Conservation (phyloP, 768 basidiomycete genomes). For the Russula virescens region DNA sequence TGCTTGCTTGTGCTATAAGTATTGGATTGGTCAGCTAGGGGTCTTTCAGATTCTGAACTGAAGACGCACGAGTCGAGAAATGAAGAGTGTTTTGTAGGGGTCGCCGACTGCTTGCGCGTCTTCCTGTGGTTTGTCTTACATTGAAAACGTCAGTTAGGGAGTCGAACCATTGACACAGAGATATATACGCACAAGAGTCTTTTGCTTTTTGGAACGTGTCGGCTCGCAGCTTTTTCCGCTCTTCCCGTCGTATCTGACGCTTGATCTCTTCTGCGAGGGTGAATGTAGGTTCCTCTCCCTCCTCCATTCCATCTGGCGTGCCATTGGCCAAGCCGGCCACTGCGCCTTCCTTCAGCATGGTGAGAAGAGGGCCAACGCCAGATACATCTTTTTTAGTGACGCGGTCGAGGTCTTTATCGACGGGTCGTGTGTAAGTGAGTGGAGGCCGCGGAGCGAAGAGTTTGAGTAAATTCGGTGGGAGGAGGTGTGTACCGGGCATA, state of each 20-base stretch:
- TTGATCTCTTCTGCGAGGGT: slow-evolving; percentile 81
- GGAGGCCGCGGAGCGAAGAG: slow-evolving; percentile 93
- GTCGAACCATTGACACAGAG: neutral
- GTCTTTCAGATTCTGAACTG: neutral
- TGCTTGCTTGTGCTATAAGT: slow-evolving; percentile 75
- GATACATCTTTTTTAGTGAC: slow-evolving; percentile 60
- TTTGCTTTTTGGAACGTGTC: slow-evolving; percentile 77
- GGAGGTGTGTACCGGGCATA: slow-evolving; percentile 73
- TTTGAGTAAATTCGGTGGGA: slow-evolving; percentile 94
- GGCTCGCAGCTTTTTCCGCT: slow-evolving; percentile 65
- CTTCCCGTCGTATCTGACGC: slow-evolving; percentile 71
- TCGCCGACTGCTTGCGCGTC: slow-evolving; percentile 90
- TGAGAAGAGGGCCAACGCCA: slow-evolving; percentile 74
- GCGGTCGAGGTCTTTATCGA: slow-evolving; percentile 77
- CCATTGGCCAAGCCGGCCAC: slow-evolving; percentile 63
- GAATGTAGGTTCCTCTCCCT: slow-evolving; percentile 75
- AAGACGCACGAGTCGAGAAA: slow-evolving; percentile 73
- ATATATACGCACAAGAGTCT: slow-evolving; percentile 65
- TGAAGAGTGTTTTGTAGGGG: slow-evolving; percentile 97
- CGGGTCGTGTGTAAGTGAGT: slow-evolving; percentile 78
- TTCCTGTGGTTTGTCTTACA: slow-evolving; percentile 83
- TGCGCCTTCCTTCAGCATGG: slow-evolving; percentile 68
- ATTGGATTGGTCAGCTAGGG: slow-evolving; percentile 20
- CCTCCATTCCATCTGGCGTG: slow-evolving; percentile 65
- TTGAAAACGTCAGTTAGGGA: slow-evolving; percentile 8